Evolutionary conservation across 2,329 filamentous ascomycete genomes (phyloP).

Genomic region (Paramyrothecium roridum): DNA sequence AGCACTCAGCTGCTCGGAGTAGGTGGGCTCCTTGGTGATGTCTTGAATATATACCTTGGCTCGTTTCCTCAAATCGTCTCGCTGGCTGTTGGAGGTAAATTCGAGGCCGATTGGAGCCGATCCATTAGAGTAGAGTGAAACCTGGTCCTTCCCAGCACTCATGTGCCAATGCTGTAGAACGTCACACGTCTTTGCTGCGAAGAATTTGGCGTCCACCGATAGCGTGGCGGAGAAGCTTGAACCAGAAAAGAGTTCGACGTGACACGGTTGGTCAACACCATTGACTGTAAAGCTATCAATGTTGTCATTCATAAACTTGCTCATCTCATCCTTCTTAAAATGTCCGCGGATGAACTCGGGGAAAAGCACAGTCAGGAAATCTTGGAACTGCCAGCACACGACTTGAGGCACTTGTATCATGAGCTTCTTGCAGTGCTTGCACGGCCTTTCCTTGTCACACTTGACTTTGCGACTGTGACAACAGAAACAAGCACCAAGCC

Average conservation of each 20-base stretch:
- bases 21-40: slow-evolving; percentile 43
- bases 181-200: slow-evolving; percentile 44
- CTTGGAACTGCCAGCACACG: slow-evolving; percentile 57
- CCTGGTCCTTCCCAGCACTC: slow-evolving; percentile 27
- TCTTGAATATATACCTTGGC: slow-evolving; percentile 47
- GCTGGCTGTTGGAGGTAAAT: slow-evolving; percentile 33
- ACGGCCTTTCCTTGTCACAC: slow-evolving; percentile 53
- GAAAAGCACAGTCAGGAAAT: slow-evolving; percentile 51
- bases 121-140: slow-evolving; percentile 37
- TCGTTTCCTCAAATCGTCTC: slow-evolving; percentile 42
- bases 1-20: slow-evolving; percentile 49
- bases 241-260: slow-evolving; percentile 48
- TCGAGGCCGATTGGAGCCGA: slow-evolving; percentile 52
- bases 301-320: slow-evolving; percentile 45
- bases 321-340: slow-evolving; percentile 48
- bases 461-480: slow-evolving; percentile 58
- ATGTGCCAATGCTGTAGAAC: slow-evolving; percentile 51
- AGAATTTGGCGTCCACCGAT: slow-evolving; percentile 48
- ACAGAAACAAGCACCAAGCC: slow-evolving; percentile 55
- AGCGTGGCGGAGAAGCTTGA: slow-evolving; percentile 39
- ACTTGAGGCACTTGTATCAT: slow-evolving; percentile 47
- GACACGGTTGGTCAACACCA: slow-evolving; percentile 36
- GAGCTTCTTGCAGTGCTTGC: slow-evolving; percentile 54
- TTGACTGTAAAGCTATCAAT: slow-evolving; percentile 39
- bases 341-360: slow-evolving; percentile 49